phyloP scores from a whole-genome alignment of 805 yeast genomes.

The Metschnikowia lachancei region DNA sequence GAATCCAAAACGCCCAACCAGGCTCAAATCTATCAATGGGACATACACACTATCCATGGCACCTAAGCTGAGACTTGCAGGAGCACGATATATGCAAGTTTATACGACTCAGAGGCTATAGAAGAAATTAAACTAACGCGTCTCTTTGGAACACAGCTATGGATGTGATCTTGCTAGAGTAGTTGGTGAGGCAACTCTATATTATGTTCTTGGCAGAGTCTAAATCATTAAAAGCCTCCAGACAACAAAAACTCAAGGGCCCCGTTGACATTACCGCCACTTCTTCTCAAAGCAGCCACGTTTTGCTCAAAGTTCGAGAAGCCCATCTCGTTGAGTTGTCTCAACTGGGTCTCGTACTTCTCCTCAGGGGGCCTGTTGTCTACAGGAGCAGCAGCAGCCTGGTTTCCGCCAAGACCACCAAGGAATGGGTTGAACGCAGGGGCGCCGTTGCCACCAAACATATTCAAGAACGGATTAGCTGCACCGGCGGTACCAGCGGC shows the following conservation, averaged over 20 bases:
- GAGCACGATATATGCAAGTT: background rate
- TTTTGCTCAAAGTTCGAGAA: slow-evolving; percentile 90
- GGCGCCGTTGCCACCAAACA: slow-evolving; percentile 32
- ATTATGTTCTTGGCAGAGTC: background rate
- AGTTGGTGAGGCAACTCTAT: background rate
- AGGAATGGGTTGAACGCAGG: slow-evolving; percentile 50
- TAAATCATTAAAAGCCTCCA: slow-evolving; percentile 7
- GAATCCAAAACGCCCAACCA: too few species aligned
- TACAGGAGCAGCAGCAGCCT: slow-evolving; percentile 27
- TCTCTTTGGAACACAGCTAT: too few species aligned
- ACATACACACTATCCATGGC: too few species aligned
- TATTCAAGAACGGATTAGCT: slow-evolving; percentile 40
- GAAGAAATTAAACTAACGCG: too few species aligned
- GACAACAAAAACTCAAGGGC: slow-evolving; percentile 80
- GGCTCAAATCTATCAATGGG: too few species aligned
- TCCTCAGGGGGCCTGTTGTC: slow-evolving; percentile 48
- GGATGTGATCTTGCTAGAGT: too few species aligned
- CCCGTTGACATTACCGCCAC: slow-evolving; percentile 97
- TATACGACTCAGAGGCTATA: too few species aligned
- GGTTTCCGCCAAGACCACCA: slow-evolving; percentile 23
- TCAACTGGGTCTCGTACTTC: slow-evolving; percentile 41
- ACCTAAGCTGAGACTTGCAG: too few species aligned
- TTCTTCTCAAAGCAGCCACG: slow-evolving; percentile 86
- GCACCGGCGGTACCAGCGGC: slow-evolving; percentile 17
- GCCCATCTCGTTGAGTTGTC: slow-evolving; percentile 50